Base-by-base conservation (phyloP, 345 rosid species). In the Eutrema yunnanense region DNA sequence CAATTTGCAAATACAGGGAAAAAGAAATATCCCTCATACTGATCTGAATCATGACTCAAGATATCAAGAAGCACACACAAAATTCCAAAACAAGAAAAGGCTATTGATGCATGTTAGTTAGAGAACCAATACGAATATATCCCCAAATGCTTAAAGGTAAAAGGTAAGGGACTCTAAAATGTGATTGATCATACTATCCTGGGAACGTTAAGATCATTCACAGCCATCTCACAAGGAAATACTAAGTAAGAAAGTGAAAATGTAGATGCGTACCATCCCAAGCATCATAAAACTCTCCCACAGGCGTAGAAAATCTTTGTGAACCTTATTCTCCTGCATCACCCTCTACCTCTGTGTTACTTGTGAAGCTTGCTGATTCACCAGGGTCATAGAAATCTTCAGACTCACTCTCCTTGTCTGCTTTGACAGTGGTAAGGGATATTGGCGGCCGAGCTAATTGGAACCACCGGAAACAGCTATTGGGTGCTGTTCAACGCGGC, bases 271-370 rank as follows among this genome's bases (percentile, higher is more conserved):
- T 88, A 90, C 97, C 97, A 79, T 90, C 97, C 86, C 89, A 84
- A 67, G 92, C 92, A 80, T 90, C 97, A 76, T 61, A 88, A 51
- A 86, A 90, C 80, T 88, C 92, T 78, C 86, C 89, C 50, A 36
- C 69, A 16, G 89, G 85, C 11, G 88, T 80, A 63, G 81, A 59
- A 53, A 76, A 74, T 79, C 78, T 83, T 6, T 67, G 49, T 29
- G 83, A 77, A 64, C 81, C 67, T 77, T 68, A 92, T 6, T 76
- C 78, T n/a, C 73, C 84, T 33, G 57, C 62, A 73, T 73, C 62
- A 38, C 82, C 89, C 61, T 87, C 97, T 9, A 89, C 89, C 61
- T 87, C 97, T 9, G 90, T 83, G 78, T 67, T 83, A 71, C 90
- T 87, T 38, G 85, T 58, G 67, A 50, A 81, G 76, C 95, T 84